These are phyloP conservation scores for Elongisporangium prolatum DNA, from an alignment of 352 stramenopile genomes.

Conservation along the genomic window DNA sequence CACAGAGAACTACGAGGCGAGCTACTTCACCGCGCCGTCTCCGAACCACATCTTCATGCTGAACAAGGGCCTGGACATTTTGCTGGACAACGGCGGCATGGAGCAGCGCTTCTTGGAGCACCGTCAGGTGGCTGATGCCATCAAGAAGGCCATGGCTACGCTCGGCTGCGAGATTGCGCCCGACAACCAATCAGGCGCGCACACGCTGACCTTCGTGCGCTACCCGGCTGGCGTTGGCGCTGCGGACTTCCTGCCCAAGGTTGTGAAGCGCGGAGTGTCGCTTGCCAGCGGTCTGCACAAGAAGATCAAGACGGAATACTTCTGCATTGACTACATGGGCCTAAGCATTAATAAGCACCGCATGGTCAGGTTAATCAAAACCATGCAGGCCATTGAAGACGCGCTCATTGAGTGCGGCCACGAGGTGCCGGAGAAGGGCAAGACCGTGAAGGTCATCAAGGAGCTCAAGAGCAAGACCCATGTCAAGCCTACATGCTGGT, in stretches of 20 bases:
- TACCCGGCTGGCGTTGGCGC: constrained; percentile 61
- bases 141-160: constrained; percentile 66
- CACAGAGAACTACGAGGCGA: constrained; percentile 83
- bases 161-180: constrained; percentile 66
- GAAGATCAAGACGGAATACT: constrained; percentile 83
- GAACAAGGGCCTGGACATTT: constrained; percentile 58
- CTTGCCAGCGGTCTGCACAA: constrained; percentile 71
- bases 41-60: constrained; percentile 77
- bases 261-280: constrained; percentile 63
- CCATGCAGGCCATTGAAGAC: constrained; percentile 61
- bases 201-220: constrained; percentile 73
- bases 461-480: constrained; percentile 45
- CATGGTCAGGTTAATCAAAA: constrained; percentile 71
- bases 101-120: constrained; percentile 76
- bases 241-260: constrained; percentile 69
- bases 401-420: constrained; percentile 71
- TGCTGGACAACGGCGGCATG: constrained; percentile 72
- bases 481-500: constrained; percentile 39
- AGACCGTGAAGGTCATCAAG: constrained; percentile 52
- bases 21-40: constrained; percentile 72
- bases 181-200: constrained; percentile 34
- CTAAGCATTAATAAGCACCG: constrained; percentile 67
- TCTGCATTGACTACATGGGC: constrained; percentile 82
- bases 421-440: constrained; percentile 46
- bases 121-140: constrained; percentile 39